Conservation (phyloP, 1,139 yeast species). For the Nakaseomyces kungkrabaensis region DNA sequence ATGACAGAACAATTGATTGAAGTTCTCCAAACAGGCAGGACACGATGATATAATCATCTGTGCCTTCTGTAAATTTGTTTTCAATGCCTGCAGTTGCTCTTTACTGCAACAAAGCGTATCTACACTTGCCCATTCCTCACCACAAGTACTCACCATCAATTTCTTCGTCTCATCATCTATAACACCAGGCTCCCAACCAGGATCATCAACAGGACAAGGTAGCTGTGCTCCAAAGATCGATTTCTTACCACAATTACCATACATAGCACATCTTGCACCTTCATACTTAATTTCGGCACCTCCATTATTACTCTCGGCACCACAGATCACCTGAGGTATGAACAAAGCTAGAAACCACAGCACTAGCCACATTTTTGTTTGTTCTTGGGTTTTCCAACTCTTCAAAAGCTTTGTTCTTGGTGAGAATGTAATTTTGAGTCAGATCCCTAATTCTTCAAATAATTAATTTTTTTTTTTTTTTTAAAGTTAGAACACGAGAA, state of each 20-base stretch:
- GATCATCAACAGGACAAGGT: slow-evolving; percentile 59
- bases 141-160: slow-evolving; percentile 56
- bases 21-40: slow-evolving; percentile 87
- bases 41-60: slow-evolving; percentile 80
- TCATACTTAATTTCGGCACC: not conserved
- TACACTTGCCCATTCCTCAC: slow-evolving; percentile 45
- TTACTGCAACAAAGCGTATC: slow-evolving; percentile 44
- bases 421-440: not conserved
- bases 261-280: slow-evolving; percentile 26
- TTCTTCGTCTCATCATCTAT: slow-evolving; percentile 40
- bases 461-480: no score
- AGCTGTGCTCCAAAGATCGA: slow-evolving; percentile 67
- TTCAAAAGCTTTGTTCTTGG: not conserved
- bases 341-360: not conserved
- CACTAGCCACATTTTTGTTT: not conserved
- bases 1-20: slow-evolving; percentile 74
- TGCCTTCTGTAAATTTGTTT: slow-evolving; percentile 55
- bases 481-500: no score
- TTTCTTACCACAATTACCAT: slow-evolving; percentile 60
- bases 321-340: not conserved
- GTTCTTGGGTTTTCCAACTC: not conserved
- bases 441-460: no score
- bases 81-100: slow-evolving; percentile 40
- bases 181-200: slow-evolving; percentile 21
- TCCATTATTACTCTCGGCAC: not conserved